Conservation (phyloP, 2,329 filamentous ascomycete species). For the Monosporascus sp. region DNA sequence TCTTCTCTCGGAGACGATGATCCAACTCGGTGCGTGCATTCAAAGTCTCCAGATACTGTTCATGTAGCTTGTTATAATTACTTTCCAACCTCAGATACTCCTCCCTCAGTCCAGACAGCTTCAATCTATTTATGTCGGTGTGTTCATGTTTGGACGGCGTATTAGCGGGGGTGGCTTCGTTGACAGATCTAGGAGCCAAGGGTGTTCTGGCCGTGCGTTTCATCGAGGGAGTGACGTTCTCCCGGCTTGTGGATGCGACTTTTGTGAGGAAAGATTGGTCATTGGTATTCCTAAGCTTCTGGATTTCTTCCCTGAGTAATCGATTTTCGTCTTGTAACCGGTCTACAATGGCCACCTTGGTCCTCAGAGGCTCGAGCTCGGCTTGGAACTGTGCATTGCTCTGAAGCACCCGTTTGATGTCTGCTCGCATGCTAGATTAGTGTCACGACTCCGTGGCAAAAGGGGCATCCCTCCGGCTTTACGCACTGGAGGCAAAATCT, state of each 20-base stretch:
- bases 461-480: not conserved
- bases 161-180: constrained; percentile 14
- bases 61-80: constrained; percentile 35
- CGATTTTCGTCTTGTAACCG: constrained; percentile 37
- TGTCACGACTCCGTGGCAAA: not conserved
- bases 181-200: constrained; percentile 20
- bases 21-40: constrained; percentile 20
- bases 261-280: constrained; percentile 4
- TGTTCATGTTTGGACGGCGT: constrained; percentile 7
- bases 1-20: constrained; percentile 36
- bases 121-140: constrained; percentile 11
- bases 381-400: constrained; percentile 20
- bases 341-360: constrained; percentile 26
- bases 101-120: constrained; percentile 16
- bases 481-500: constrained; percentile 20
- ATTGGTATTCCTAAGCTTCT: constrained; percentile 19
- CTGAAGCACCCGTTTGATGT: constrained; percentile 8
- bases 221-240: constrained; percentile 4
- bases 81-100: constrained; percentile 33
- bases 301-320: constrained; percentile 34
- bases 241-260: not conserved
- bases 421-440: constrained; percentile 8
- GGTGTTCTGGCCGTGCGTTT: constrained; percentile 12
- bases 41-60: constrained; percentile 18
- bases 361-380: constrained; percentile 31